phyloP scores from a whole-genome alignment of 768 basidiomycete species.

The Dentipellis sp. region DNA sequence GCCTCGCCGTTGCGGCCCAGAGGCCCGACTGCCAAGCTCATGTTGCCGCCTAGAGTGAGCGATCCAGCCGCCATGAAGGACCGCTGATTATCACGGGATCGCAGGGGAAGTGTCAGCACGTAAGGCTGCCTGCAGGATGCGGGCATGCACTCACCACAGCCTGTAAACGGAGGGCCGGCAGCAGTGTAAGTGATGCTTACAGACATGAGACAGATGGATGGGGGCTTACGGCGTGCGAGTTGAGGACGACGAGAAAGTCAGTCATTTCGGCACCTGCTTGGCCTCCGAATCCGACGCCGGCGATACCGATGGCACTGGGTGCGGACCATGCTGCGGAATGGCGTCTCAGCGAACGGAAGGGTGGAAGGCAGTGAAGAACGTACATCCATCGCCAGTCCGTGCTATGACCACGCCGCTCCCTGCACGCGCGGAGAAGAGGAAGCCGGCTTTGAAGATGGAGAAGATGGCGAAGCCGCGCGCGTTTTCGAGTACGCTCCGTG shows the following conservation, averaged over 20 bases:
- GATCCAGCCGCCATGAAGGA: constrained; percentile 95
- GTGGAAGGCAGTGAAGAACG: constrained; percentile 21
- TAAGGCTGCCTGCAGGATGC: neutral
- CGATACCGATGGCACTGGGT: constrained; percentile 91
- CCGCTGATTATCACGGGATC: constrained; percentile 28
- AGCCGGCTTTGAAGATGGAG: constrained; percentile 68
- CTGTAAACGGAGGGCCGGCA: constrained; percentile 22
- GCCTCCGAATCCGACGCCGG: constrained; percentile 81
- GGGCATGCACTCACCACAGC: constrained; percentile 48
- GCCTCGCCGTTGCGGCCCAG: constrained; percentile 95
- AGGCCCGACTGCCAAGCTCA: constrained; percentile 86
- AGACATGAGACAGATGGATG: neutral
- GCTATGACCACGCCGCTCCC: constrained; percentile 89
- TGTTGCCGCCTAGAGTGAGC: constrained; percentile 82
- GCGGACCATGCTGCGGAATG: constrained; percentile 71
- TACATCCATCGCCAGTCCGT: constrained; percentile 70
- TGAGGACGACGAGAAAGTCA: constrained; percentile 85
- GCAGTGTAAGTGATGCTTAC: neutral
- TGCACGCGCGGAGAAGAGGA: constrained; percentile 67
- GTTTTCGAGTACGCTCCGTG: constrained; percentile 42
- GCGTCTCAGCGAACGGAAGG: neutral
- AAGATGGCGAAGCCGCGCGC: constrained; percentile 85
- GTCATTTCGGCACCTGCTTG: constrained; percentile 83
- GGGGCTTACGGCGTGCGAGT: constrained; percentile 59
- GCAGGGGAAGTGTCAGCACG: neutral